Evolutionary conservation across 2,329 filamentous ascomycete genomes (phyloP), one percentile per base, ranked within the genome.

Genomic region (Rhynchosporium graminicola): DNA sequence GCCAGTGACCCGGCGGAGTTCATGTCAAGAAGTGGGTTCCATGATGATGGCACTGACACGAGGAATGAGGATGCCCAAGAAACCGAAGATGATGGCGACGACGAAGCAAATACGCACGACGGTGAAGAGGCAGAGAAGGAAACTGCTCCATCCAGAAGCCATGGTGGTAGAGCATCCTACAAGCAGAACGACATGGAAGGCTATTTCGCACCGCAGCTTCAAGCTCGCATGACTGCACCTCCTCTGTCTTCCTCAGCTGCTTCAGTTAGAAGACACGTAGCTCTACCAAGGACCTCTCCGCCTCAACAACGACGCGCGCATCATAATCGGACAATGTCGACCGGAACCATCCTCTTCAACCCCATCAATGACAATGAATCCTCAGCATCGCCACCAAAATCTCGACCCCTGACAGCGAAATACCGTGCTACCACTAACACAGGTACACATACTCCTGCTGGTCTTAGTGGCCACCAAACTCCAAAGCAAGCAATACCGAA

Each of bases 21-120:
- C n/a, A 69, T 83, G 59, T 87, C 84, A 0, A 78, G 78, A 47
- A 63, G 68, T 57, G 28, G 65, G 63, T 57, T 75, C 38, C 57
- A 68, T 40, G 64, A 69, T 47, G 31, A 57, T 50, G 63, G 57
- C 13, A 45, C 60, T 36, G 59, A 63, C 7, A 57, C 60, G n/a
- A 60, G 58, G 12, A 57, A 60, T 47, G 51, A 55, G 55, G 20
- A 52, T 47, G 38, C 54, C 60, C 56, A 61, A 33, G 48, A 82
- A 78, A 71, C 79, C 29, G 77, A 80, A 57, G 63, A 58, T 12
- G 65, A 65, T 54, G 91, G 92, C 0, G 93, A 97, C 70, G 93
- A 97, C 70, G 93, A 97, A 74, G 79, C 93, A n/a, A 83, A 90
- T 12, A 93, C 90, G 3, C 90, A 92, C 61, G 90, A 92, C 61